These are phyloP conservation scores for Saturnispora kantuleensis DNA, from an alignment of 805 yeast genomes.

Conservation along the genomic window DNA sequence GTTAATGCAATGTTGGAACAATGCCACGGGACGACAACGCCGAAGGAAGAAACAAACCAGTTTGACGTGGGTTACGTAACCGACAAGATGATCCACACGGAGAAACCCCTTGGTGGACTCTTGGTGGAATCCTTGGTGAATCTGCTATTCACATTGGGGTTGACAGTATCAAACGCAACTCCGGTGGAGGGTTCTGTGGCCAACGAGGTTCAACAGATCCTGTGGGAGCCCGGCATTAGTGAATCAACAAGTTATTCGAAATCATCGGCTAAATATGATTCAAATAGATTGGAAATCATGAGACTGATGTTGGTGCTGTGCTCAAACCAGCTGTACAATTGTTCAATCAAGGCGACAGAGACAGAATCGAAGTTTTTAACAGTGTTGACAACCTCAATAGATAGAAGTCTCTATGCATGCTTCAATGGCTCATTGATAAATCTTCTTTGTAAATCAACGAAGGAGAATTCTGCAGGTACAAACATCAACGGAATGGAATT, in stretches of 20 bases:
- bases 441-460: conserved; percentile 42
- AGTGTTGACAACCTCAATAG: conserved; percentile 39
- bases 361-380: conserved; percentile 56
- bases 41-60: neutral
- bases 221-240: conserved; percentile 84
- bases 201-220: conserved; percentile 28
- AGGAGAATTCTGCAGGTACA: conserved; percentile 16
- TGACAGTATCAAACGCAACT: conserved; percentile 33
- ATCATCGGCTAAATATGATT: conserved; percentile 39
- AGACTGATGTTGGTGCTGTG: conserved; percentile 50
- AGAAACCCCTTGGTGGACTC: conserved; percentile 29
- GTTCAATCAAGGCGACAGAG: conserved; percentile 32
- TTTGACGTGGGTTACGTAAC: too few species aligned
- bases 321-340: conserved; percentile 50
- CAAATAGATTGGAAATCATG: conserved; percentile 59
- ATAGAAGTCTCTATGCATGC: conserved; percentile 37
- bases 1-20: neutral
- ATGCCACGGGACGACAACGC: neutral
- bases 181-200: conserved; percentile 7
- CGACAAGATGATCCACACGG: neutral
- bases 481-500: conserved; percentile 31
- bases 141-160: conserved; percentile 47
- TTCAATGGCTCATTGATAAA: conserved; percentile 66
- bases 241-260: conserved; percentile 19
- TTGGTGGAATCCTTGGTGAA: conserved; percentile 32